Evolutionary conservation across 192 early-diverging fungal genomes (phyloP), one percentile per base, ranked within the genome.

Genomic region (Rhizoclosmatium globosum): DNA sequence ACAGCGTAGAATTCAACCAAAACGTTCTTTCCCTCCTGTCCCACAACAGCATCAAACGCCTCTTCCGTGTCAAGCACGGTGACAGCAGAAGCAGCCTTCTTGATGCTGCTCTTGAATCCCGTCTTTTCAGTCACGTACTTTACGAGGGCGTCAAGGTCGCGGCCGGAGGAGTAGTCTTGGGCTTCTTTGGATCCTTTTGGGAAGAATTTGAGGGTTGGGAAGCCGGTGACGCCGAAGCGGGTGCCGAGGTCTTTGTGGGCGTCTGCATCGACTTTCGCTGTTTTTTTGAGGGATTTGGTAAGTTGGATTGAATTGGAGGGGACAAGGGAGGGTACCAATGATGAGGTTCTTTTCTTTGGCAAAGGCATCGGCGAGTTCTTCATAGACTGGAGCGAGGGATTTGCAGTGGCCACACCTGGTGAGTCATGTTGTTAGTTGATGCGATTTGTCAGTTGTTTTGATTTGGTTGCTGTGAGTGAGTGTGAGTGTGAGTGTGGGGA

Each of bases 121-220:
- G 94, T 91, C 86, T 98, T 95, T 64, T 95, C 89, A 53, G 86
- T 87, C 21, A 99, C 85, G 79, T 96, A 98, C 48, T 78, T 78
- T 41, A 89, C 41, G 66, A 99, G 88, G 9, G 88, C 83, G 38
- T 95, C 94, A 7, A 97, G 84, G 71, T 95, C 93, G 73, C 98
- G 95, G 48, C 95, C 95, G 58, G 89, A 87, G 13, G 77, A 81
- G 84, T 98, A 98, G 65, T 94, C 94, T 74, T 94, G 92, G 59
- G 94, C 93, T 47, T 88, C 85, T 4, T 89, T 87, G 48, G 85
- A 85, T 75, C 92, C 94, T 80, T 94, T 95, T 75, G 94, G 89
- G 91, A 98, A 97, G 92, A 94, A 96, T 84, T 96, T 97, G 79
- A 98, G 86, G 3, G 95, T 97, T 4, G 95, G 96, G 86, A 94